Evolutionary conservation across 2,329 filamentous ascomycete genomes (phyloP).

Genomic region (Calycina herbarum): DNA sequence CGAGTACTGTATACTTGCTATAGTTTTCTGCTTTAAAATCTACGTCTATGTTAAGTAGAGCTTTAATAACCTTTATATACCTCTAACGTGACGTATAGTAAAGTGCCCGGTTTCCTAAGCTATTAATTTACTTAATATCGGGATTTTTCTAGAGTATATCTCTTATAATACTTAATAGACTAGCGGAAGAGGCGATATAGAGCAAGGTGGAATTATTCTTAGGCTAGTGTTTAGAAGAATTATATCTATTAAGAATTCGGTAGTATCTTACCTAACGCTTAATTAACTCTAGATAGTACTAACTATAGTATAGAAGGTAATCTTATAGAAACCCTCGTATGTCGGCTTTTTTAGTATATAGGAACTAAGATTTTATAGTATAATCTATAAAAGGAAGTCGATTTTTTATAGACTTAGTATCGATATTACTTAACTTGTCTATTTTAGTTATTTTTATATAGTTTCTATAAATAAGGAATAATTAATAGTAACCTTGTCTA

Average conservation of each 20-base stretch:
- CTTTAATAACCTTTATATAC: conserved; percentile 16
- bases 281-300: conserved; percentile 11
- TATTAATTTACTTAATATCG: conserved; percentile 17
- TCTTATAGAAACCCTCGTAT: conserved; percentile 9
- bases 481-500: conserved; percentile 16
- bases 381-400: conserved; percentile 18
- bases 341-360: conserved; percentile 20
- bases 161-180: conserved; percentile 16
- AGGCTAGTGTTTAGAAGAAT: conserved; percentile 8
- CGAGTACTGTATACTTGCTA: conserved; percentile 6
- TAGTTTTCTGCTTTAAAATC: conserved; percentile 15
- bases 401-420: conserved; percentile 7
- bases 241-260: conserved; percentile 7
- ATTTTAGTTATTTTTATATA: conserved; percentile 17
- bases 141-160: conserved; percentile 14
- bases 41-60: conserved; percentile 21
- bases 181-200: conserved; percentile 18
- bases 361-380: conserved; percentile 13
- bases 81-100: conserved; percentile 19
- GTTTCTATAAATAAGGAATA: conserved; percentile 19
- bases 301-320: conserved; percentile 13
- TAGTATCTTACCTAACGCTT: conserved; percentile 14
- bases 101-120: conserved; percentile 13
- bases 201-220: conserved; percentile 16
- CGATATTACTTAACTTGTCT: conserved; percentile 1